A percentile compares a stretch with the other conserved stretches of the same genome.
These are phyloP conservation scores for Talaromyces borbonicus DNA, from an alignment of 495 filamentous ascomycete species.

Conservation along the genomic window DNA sequence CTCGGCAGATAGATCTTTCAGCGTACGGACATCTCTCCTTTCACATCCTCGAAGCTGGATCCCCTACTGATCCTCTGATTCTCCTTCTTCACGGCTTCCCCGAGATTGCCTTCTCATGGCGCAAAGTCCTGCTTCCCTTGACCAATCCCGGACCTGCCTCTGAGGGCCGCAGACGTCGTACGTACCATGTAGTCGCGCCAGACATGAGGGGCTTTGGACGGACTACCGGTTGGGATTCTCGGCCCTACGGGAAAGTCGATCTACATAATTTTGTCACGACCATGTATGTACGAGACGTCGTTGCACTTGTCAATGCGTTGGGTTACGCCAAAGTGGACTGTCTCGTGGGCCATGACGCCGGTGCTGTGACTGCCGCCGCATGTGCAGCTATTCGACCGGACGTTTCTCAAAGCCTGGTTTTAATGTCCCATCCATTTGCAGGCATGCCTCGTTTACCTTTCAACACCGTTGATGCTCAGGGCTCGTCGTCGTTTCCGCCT, in stretches of 20 bases:
- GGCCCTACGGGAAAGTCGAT: slow-evolving; percentile 40
- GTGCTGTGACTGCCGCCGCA: slow-evolving; percentile 47
- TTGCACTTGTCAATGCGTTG: slow-evolving; percentile 49
- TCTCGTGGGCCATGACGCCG: slow-evolving; percentile 60
- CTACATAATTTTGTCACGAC: slow-evolving; percentile 47
- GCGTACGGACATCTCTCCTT: slow-evolving; percentile 40
- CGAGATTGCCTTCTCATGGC: slow-evolving; percentile 62
- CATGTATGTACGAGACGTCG: slow-evolving; percentile 50
- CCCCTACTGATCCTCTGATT: slow-evolving; percentile 42
- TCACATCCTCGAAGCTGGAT: slow-evolving; percentile 50
- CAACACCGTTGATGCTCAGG: slow-evolving; percentile 26
- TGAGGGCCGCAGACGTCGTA: background rate
- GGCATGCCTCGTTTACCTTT: slow-evolving; percentile 41
- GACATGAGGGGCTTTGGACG: slow-evolving; percentile 64
- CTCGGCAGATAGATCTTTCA: slow-evolving; percentile 38
- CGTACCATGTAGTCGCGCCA: slow-evolving; percentile 52
- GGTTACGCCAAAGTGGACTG: slow-evolving; percentile 49
- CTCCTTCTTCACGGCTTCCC: slow-evolving; percentile 58
- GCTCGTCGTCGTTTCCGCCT: slow-evolving; percentile 14
- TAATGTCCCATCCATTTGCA: slow-evolving; percentile 50
- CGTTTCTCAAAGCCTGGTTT: slow-evolving; percentile 44
- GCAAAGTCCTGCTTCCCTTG: slow-evolving; percentile 47
- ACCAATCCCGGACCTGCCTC: slow-evolving; percentile 31
- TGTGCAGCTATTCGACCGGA: slow-evolving; percentile 55
- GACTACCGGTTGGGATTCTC: slow-evolving; percentile 50